These are phyloP conservation scores for Russula olivacea DNA, from an alignment of 768 basidiomycete genomes.

Conservation along the genomic window DNA sequence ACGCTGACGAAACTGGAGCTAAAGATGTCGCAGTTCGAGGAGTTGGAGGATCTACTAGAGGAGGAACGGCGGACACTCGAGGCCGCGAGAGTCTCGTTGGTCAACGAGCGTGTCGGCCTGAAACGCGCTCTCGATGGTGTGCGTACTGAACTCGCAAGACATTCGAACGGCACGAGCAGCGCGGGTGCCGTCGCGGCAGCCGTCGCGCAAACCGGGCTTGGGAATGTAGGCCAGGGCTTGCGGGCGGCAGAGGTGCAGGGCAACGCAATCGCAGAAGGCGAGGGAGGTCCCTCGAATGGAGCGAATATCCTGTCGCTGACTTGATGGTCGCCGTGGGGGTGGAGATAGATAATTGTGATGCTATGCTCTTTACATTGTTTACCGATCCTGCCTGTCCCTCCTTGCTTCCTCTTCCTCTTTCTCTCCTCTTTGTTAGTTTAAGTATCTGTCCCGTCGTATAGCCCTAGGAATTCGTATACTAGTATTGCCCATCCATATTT, in stretches of 20 bases:
- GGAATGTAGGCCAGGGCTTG: constrained; percentile 57
- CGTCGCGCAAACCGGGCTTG: constrained; percentile 38
- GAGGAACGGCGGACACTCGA: constrained; percentile 85
- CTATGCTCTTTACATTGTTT: not conserved
- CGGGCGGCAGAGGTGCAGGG: constrained; percentile 47
- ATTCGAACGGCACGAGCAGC: constrained; percentile 32
- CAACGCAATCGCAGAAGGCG: constrained; percentile 43
- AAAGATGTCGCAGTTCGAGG: constrained; percentile 93
- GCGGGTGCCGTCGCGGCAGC: constrained; percentile 30
- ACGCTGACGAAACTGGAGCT: constrained; percentile 85
- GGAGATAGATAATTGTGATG: not conserved
- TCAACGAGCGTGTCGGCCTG: constrained; percentile 69
- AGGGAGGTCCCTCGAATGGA: constrained; percentile 50
- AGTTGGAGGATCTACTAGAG: constrained; percentile 86
- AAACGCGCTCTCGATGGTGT: constrained; percentile 69
- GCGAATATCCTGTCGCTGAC: constrained; percentile 49
- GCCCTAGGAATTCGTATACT: constrained; percentile 23
- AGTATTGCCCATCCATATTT: not conserved
- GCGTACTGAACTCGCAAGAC: constrained; percentile 55
- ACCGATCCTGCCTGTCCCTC: not conserved
- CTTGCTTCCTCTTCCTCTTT: not conserved
- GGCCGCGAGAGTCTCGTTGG: constrained; percentile 69
- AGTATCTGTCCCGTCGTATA: constrained; percentile 21
- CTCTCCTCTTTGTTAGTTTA: constrained; percentile 11
- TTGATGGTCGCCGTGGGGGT: constrained; percentile 26